Conservation (phyloP, 345 rosid genomes). For the Jatropha curcas region DNA sequence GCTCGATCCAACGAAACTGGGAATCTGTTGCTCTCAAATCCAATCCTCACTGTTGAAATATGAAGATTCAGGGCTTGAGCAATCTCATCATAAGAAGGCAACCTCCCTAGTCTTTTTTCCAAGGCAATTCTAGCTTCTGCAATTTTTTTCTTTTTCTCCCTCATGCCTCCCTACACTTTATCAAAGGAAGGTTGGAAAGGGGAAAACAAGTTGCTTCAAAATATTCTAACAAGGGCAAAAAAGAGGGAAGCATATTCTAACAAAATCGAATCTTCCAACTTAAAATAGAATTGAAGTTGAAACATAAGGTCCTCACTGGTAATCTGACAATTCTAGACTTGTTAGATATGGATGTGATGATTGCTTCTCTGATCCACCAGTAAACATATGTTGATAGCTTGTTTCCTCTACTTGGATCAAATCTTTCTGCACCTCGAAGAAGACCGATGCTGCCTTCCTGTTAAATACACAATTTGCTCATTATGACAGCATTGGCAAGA, state of each 20-base stretch:
- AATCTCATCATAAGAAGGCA: conserved; percentile 48
- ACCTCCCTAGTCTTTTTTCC: conserved; percentile 33
- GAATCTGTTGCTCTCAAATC: conserved; percentile 34
- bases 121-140: conserved; percentile 44
- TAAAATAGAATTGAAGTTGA: neutral
- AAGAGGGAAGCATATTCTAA: neutral
- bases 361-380: conserved; percentile 70
- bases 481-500: conserved; percentile 9
- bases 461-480: neutral
- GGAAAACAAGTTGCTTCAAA: neutral
- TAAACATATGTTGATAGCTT: conserved; percentile 62
- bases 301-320: conserved; percentile 42
- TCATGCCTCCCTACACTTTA: conserved; percentile 50
- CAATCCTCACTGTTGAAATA: conserved; percentile 48
- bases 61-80: conserved; percentile 45
- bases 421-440: conserved; percentile 54
- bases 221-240: too few species aligned
- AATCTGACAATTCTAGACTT: conserved; percentile 50
- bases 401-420: conserved; percentile 53
- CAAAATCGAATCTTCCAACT: neutral
- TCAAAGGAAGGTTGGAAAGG: neutral
- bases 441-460: conserved; percentile 62
- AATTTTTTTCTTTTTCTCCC: conserved; percentile 44
- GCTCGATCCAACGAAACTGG: conserved; percentile 48
- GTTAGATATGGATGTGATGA: conserved; percentile 46